A percentile compares a stretch with the other conserved stretches of the same genome.
Conservation (phyloP, 352 stramenopile genomes). For the Pilasporangium apinafurcum region DNA sequence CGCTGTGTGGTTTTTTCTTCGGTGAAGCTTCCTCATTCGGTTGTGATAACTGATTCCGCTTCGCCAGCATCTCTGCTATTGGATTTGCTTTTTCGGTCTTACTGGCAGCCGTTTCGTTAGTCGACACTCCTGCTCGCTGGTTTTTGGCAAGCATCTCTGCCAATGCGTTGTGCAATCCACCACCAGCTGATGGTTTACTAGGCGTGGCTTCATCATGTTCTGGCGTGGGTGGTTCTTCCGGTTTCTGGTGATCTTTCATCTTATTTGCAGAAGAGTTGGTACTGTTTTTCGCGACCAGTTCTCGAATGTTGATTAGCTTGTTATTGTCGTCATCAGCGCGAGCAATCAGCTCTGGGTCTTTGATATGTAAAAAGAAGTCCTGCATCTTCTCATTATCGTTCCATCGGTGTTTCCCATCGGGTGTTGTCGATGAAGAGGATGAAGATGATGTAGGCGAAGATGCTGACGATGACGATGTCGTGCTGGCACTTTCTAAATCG, state of each 20-base stretch:
- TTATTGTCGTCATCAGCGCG: constrained; percentile 22
- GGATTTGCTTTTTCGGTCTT: constrained; percentile 6
- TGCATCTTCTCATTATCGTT: constrained; percentile 49
- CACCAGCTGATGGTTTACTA: too few species aligned
- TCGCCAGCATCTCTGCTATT: constrained; percentile 23
- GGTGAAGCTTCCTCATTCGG: constrained; percentile 7
- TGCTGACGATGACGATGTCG: constrained; percentile 13
- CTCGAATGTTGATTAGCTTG: constrained; percentile 57
- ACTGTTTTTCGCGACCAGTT: constrained; percentile 29
- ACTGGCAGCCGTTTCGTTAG: not conserved
- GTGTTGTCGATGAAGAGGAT: not conserved
- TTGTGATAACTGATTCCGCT: constrained; percentile 12
- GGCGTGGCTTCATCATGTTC: not conserved
- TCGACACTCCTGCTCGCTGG: not conserved
- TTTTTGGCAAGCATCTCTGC: constrained; percentile 12
- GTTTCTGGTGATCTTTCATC: constrained; percentile 26
- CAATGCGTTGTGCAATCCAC: too few species aligned
- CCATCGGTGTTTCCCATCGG: constrained; percentile 11
- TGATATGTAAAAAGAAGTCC: constrained; percentile 50
- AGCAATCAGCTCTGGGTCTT: constrained; percentile 18
- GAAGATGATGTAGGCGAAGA: constrained; percentile 1
- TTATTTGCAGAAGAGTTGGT: too few species aligned
- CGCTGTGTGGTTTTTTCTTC: constrained; percentile 11
- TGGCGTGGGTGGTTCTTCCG: constrained; percentile 6
- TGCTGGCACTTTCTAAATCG: not conserved